phyloP scores from a whole-genome alignment of 2,329 filamentous ascomycete species.

The Myriosclerotinia duriaeana region DNA sequence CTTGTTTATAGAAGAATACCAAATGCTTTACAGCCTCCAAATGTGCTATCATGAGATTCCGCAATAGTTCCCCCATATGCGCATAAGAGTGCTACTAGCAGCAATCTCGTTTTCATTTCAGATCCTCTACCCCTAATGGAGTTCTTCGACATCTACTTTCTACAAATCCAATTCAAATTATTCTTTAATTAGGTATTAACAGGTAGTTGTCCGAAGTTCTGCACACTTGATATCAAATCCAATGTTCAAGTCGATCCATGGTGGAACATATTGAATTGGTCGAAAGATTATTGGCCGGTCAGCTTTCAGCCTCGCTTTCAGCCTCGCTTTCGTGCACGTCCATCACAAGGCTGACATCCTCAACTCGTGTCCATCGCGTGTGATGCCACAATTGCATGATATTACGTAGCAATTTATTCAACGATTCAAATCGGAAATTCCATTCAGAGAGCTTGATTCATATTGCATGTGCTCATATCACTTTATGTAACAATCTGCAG shows the following conservation, averaged over 20 bases:
- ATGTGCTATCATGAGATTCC: neutral
- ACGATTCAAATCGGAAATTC: neutral
- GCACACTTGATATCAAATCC: too few species aligned
- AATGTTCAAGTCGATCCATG: too few species aligned
- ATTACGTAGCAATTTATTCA: neutral
- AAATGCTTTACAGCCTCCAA: constrained; percentile 5
- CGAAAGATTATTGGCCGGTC: neutral
- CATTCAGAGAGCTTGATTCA: neutral
- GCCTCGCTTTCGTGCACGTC: constrained; percentile 16
- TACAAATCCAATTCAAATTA: too few species aligned
- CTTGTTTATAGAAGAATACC: constrained; percentile 21
- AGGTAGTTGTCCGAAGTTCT: too few species aligned
- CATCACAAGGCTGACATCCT: constrained; percentile 13
- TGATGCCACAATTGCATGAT: constrained; percentile 8
- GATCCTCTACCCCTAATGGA: neutral
- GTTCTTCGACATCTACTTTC: too few species aligned
- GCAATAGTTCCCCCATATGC: neutral
- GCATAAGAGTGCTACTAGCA: neutral
- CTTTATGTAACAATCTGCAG: neutral
- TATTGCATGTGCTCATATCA: constrained; percentile 1
- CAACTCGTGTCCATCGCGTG: constrained; percentile 18
- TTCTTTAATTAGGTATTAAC: too few species aligned
- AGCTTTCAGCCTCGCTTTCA: neutral
- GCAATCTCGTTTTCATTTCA: neutral
- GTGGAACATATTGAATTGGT: neutral